Evolutionary conservation across 805 yeast species (phyloP), one percentile per base, ranked within the genome.

Genomic region (Ogataea degrootiae): DNA sequence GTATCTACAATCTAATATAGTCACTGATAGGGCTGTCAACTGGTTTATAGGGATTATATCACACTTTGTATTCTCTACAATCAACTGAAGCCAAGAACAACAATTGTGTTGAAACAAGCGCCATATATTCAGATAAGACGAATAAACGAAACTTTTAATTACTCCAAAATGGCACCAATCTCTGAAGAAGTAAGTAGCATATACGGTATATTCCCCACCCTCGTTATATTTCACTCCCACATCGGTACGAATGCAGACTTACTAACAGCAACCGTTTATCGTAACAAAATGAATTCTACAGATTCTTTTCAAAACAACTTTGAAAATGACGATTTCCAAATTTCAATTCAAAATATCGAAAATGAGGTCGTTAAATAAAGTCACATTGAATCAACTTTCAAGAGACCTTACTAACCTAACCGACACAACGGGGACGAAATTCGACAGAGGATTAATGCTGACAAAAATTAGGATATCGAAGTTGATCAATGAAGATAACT

Each of bases 241-340:
- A 29, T 35, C 9, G 21, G 9, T 4, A 34, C n/a, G 23, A 12
- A 16, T n/a, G 9, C 14, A 16, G 19, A 15, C 6, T 36, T 29
- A 36, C 39, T 36, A 16, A 19, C 33, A 29, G 12, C 7, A n/a
- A 17, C 3, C 21, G 14, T 9, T n/a, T 8, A 16, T n/a, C 11
- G 11, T 26, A 26, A 26, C 31, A 26, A 5, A 9, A 9, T 26
- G 11, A 9, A 19, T 14, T 33, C 9, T 35, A 14, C 34, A 57
- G 59, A 41, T 54, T n/a, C 43, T 57, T 16, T 52, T 58, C 40
- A 58, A 53, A 36, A 59, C 62, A 11, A 55, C 59, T 6, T 48
- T 59, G 36, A 57, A 57, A 36, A 60, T 60, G 63, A 57, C 60
- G 9, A 45, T 52, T 29, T 55, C 63, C 6, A 58, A 59, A 39